Base-by-base conservation (phyloP, 2,329 filamentous ascomycete species). In the Exophiala dermatitidis region DNA sequence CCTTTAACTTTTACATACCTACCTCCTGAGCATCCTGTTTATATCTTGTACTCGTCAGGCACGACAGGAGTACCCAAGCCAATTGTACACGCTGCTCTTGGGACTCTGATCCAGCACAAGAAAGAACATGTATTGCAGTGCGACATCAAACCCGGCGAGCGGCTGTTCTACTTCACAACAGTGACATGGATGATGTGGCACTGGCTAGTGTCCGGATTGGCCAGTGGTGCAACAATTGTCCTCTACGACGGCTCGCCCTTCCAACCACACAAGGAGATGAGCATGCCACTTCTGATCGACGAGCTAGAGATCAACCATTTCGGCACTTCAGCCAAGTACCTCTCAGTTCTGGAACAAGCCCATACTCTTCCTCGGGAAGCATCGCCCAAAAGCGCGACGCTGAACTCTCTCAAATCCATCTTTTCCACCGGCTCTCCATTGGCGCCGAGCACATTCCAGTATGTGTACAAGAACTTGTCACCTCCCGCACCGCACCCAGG, bases 181-280 rank as follows among this genome's bases (percentile, higher is more conserved):
- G 90, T 86, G 7, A 94, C 89, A 0, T 96, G 90, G 93, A 97
- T 98, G 90, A 97, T 97, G 91, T 96, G 90, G 90, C 91, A 97
- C 68, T 97, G 91, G 90, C 84, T 90, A 38, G 80, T 96, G 19
- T 91, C 88, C 1, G 88, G 85, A 4, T 81, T 97, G 3, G 87
- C 90, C 6, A 84, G 82, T 31, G 91, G 91, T 49, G 81, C 87
- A 7, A 91, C 88, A 0, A 75, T 97, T 8, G 78, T 97, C 19
- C 77, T 97, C 3, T 98, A 96, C 70, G 88, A 95, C 49, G 93
- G 93, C 45, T 95, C 88, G 0, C 93, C 93, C 0, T 97, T 97
- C 74, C 78, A 79, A 46, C 87, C 86, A 0, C 77, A 86, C 53
- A 86, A 86, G 48, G 81, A 91, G 64, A 78, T 93, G 53, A 90